Evolutionary conservation across 768 basidiomycete species (phyloP), one percentile per base, ranked within the genome.

Genomic region (Leccinellum luteum): DNA sequence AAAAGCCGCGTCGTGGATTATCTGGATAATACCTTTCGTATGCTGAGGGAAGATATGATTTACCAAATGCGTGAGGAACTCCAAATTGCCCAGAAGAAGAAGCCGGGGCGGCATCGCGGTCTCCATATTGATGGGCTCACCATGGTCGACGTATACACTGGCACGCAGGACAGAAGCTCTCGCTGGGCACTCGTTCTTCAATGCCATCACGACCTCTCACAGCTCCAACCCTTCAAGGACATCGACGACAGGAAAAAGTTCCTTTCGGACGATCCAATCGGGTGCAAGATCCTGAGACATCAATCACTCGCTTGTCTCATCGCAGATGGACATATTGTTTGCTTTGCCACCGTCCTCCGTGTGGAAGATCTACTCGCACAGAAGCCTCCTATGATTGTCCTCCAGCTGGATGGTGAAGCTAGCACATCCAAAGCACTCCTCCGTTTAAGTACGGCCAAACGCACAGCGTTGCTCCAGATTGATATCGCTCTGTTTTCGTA

Each of bases 11-110:
- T 76, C 12, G 75, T 77, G 0, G 74, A 79, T 12, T 79, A 87
- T 58, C 72, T 87, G 2, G 87, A 89, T 61, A 86, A 86, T 52
- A 83, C 83, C 44, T 89, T 84, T 64, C 80, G 87, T 8, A 74
- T 89, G 47, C 70, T 86, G 15, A 70, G 87, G 8, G 87, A 89
- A 62, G 86, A 85, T 50, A 83, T 85, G 82, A 61, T 86, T 7
- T 73, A 78, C 58, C 84, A 85, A 59, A 76, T 86, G 59, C 76
- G 78, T 10, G 85, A 87, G 43, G 85, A 86, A 59, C 62, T 86
- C 13, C 77, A 80, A 60, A 74, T 81, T 4, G 75, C 70, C 0
- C 54, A 70, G 8, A 71, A 71, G 19, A 69, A 75, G 66, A 81
- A 80, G 61, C 76, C 77, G 51, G 78, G 78, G 0, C 60, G 63